Conservation (phyloP, 1,284 basidiomycete species). For the Neolentinus lepideus region DNA sequence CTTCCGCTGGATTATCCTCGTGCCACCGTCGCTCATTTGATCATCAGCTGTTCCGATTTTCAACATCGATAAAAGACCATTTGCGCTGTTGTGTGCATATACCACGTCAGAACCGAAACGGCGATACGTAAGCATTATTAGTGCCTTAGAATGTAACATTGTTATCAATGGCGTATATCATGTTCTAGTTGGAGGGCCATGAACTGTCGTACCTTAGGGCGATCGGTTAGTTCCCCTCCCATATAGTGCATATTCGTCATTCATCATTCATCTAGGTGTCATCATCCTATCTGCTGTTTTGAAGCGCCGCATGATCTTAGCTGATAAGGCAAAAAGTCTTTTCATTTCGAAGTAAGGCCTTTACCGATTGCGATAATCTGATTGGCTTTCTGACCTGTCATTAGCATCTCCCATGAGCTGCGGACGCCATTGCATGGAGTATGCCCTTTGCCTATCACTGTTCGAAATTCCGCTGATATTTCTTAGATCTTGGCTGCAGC, state of each 20-base stretch:
- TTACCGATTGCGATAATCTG: constrained; percentile 6
- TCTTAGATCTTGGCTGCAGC: constrained; percentile 80
- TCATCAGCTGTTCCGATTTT: constrained; percentile 80
- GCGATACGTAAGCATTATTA: constrained; percentile 55
- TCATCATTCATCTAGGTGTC: constrained; percentile 47
- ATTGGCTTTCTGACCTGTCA: constrained; percentile 13
- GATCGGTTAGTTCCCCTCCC: constrained; percentile 43
- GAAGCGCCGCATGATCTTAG: constrained; percentile 88
- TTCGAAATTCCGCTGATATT: not conserved
- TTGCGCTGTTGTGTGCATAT: constrained; percentile 89
- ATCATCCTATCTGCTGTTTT: constrained; percentile 93
- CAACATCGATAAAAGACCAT: constrained; percentile 90
- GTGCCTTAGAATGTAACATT: not conserved
- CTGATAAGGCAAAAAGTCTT: constrained; percentile 87
- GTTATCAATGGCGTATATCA: not conserved
- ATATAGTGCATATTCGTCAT: not conserved
- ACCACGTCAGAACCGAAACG: constrained; percentile 75
- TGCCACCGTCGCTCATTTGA: constrained; percentile 1
- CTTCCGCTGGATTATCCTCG: not conserved
- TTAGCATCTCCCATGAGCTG: constrained; percentile 89
- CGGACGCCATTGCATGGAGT: constrained; percentile 87
- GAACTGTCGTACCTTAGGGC: constrained; percentile 90
- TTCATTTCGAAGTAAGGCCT: constrained; percentile 80
- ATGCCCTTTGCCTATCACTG: constrained; percentile 11
- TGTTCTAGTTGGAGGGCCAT: constrained; percentile 74